Conservation (phyloP, 2,329 filamentous ascomycete species). For the Plenodomus tracheiphilus region DNA sequence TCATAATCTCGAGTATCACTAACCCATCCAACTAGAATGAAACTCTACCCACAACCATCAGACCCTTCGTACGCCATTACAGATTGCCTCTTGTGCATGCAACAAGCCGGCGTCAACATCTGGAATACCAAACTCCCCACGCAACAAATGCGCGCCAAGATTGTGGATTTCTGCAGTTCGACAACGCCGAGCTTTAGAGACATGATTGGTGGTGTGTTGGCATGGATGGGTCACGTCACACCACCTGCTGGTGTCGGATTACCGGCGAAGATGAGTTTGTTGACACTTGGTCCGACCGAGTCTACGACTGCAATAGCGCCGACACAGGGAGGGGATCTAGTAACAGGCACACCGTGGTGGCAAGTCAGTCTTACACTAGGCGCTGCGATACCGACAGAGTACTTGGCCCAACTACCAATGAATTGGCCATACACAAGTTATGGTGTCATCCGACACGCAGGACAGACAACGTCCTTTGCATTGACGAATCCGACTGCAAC, state of each 20-base stretch:
- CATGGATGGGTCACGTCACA: background rate
- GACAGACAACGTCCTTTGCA: constrained; percentile 1
- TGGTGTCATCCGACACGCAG: background rate
- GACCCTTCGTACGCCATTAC: background rate
- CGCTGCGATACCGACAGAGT: constrained; percentile 5
- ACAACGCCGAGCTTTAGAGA: background rate
- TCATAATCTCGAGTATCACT: too few relatives aligned
- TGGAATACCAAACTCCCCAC: background rate
- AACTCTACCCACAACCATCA: background rate
- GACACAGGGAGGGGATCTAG: too few relatives aligned
- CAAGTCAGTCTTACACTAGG: background rate
- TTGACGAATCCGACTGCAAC: constrained; percentile 3
- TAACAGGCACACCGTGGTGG: too few relatives aligned
- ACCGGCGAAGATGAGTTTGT: background rate
- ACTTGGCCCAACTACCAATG: constrained; percentile 9
- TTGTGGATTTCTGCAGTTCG: constrained; percentile 8
- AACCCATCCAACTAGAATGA: background rate
- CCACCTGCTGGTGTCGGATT: background rate
- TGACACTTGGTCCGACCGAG: too few relatives aligned
- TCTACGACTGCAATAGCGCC: too few relatives aligned
- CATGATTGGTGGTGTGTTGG: background rate
- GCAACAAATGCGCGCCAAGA: background rate
- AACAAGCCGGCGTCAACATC: constrained; percentile 5
- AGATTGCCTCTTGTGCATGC: constrained; percentile 3
- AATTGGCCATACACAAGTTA: constrained; percentile 16